Evolutionary conservation across 2,329 filamentous ascomycete genomes (phyloP).

Genomic region (Colletotrichum euphorbiae): DNA sequence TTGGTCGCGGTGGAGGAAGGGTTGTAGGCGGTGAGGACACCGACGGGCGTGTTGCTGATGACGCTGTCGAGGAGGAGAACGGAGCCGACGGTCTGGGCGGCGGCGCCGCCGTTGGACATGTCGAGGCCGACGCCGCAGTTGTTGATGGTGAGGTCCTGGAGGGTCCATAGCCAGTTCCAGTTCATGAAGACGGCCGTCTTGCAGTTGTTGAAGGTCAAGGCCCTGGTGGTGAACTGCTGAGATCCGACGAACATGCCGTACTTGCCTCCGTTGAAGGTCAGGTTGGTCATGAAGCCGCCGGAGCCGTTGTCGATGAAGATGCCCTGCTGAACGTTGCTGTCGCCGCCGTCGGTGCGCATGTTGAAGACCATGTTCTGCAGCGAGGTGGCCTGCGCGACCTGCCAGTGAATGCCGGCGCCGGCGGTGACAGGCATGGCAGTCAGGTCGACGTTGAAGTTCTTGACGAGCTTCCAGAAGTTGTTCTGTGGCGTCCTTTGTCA

Average conservation of each 20-base stretch:
- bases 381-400: slow-evolving; percentile 85
- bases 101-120: slow-evolving; percentile 74
- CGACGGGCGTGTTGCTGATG: slow-evolving; percentile 80
- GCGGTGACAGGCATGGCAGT: slow-evolving; percentile 70
- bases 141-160: slow-evolving; percentile 81
- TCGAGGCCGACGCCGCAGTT: slow-evolving; percentile 82
- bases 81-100: slow-evolving; percentile 84
- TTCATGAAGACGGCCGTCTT: slow-evolving; percentile 88
- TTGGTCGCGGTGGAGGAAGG: slow-evolving; percentile 73
- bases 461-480: slow-evolving; percentile 83
- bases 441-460: slow-evolving; percentile 84
- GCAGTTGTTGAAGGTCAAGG: slow-evolving; percentile 84
- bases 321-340: slow-evolving; percentile 76
- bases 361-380: slow-evolving; percentile 86
- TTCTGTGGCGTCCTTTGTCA: slow-evolving; percentile 47
- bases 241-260: slow-evolving; percentile 84
- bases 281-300: slow-evolving; percentile 85
- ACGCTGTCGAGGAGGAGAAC: slow-evolving; percentile 85
- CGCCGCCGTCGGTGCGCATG: slow-evolving; percentile 75
- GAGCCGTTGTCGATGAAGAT: slow-evolving; percentile 89
- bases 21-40: slow-evolving; percentile 81
- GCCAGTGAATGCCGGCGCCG: slow-evolving; percentile 84
- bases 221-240: slow-evolving; percentile 89
- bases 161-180: slow-evolving; percentile 91
- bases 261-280: slow-evolving; percentile 85